Evolutionary conservation across 352 stramenopile species (phyloP).

Genomic region (Lagenidium giganteum): DNA sequence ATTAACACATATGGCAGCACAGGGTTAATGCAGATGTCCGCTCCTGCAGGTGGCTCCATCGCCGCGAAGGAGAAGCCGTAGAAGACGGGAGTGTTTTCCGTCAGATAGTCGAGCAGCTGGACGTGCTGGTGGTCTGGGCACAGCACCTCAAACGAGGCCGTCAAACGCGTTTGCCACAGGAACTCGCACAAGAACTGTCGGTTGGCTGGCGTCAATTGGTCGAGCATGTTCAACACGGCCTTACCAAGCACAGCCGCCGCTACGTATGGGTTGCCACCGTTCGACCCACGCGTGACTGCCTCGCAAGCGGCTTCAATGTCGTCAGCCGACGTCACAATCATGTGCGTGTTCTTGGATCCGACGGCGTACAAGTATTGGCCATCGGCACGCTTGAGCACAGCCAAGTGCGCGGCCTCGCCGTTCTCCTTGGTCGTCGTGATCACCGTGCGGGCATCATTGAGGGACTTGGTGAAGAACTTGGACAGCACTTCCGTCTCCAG

Average conservation of each 20-base stretch:
- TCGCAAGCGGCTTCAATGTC: slow-evolving; percentile 37
- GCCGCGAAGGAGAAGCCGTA: slow-evolving; percentile 67
- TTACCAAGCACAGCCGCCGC: slow-evolving; percentile 45
- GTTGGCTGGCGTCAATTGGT: slow-evolving; percentile 25
- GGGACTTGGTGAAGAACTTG: slow-evolving; percentile 75
- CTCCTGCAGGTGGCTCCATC: slow-evolving; percentile 20
- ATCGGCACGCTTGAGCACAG: slow-evolving; percentile 62
- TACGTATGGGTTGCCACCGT: slow-evolving; percentile 36
- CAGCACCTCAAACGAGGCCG: slow-evolving; percentile 76
- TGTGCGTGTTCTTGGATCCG: slow-evolving; percentile 81
- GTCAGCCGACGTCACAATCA: slow-evolving; percentile 37
- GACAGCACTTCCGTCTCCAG: slow-evolving; percentile 33
- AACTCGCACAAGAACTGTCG: slow-evolving; percentile 57
- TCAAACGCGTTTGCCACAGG: slow-evolving; percentile 68
- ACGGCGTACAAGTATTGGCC: slow-evolving; percentile 65
- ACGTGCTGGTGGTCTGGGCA: slow-evolving; percentile 74
- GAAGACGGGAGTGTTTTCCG: slow-evolving; percentile 72
- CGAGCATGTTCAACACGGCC: slow-evolving; percentile 37
- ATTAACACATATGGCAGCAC: slow-evolving; percentile 65
- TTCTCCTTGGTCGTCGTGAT: slow-evolving; percentile 81
- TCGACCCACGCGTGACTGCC: slow-evolving; percentile 8
- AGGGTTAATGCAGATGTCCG: slow-evolving; percentile 75
- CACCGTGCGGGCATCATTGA: slow-evolving; percentile 34
- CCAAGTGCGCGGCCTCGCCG: slow-evolving; percentile 65
- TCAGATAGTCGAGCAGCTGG: slow-evolving; percentile 60